Base-by-base conservation (phyloP, 495 filamentous ascomycete species). In the Trichocladium antarcticum region DNA sequence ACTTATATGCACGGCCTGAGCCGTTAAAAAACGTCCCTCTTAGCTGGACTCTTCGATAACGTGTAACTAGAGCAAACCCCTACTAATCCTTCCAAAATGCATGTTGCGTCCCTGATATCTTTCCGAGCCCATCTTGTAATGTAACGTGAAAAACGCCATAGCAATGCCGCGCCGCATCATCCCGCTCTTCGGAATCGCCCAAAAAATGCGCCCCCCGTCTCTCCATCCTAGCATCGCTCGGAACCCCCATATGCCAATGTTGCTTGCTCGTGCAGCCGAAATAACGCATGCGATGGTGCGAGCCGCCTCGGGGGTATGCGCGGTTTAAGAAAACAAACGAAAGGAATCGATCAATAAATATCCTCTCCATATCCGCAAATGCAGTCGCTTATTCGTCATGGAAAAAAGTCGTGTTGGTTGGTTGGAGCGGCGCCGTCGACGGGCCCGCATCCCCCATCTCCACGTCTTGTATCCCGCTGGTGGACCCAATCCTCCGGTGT, bases 361-460 rank as follows among this genome's bases (percentile, higher is more conserved):
- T 40, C 19, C 20, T 42, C 15, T 28, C 37, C 12, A 14, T 32
- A 19, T 14, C 1, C 27, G 20, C 31, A 14, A 42, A 35, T 34
- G 38, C 28, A 14, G 38, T 27, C 21, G 37, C 20, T 51, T 59
- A 69, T 50, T 70, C 68, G 48, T 73, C 68, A 47, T 68, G 66
- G 56, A 74, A 76, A 54, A 74, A 74, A 3, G 67, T 69, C 17
- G 64, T 55, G 38, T 62, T 65, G 12, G 54, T 60, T 19, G 51
- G 58, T 10, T 59, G 62, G 27, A 70, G 62, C 16, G 69, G 66
- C 20, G 68, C 65, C 5, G 64, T 71, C 29, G 72, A 70, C 19
- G 70, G 66, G 36, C 70, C 64, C 11, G 68, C 70, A 51, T 74
- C 70, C n/a, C 51, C 50, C 71, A 74, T 74, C 0, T 70, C 67